Evolutionary conservation across 2,329 filamentous ascomycete genomes (phyloP).

Genomic region (Didymosphaeria variabile): DNA sequence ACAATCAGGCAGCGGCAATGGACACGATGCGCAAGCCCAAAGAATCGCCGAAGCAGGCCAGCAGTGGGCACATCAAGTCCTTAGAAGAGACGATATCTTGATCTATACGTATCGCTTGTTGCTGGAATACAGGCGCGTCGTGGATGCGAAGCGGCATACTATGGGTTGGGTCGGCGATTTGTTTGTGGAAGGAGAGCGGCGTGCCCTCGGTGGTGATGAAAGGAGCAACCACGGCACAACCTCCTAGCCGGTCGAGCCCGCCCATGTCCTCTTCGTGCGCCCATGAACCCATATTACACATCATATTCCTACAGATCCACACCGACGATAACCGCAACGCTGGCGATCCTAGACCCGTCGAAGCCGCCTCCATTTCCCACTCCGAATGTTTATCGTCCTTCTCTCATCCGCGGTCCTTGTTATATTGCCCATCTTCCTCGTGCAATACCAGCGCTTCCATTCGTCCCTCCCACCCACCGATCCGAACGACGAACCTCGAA

Average conservation of each 20-base stretch:
- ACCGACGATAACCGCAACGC: not conserved
- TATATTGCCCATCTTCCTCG: conserved; percentile 32
- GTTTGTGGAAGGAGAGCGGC: conserved; percentile 11
- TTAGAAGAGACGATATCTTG: conserved; percentile 77
- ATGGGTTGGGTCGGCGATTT: conserved; percentile 51
- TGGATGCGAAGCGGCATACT: conserved; percentile 52
- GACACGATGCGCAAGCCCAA: conserved; percentile 65
- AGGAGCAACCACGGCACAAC: not conserved
- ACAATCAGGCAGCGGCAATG: conserved; percentile 7
- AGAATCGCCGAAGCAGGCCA: conserved; percentile 72
- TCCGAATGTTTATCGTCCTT: conserved; percentile 26
- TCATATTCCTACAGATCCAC: not conserved
- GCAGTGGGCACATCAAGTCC: conserved; percentile 72
- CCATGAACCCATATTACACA: not conserved
- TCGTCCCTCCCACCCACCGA: not conserved
- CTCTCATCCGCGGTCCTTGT: conserved; percentile 30
- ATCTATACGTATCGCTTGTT: conserved; percentile 72
- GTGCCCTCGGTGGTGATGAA: not conserved
- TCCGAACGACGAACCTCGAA: not conserved
- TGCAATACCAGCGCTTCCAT: conserved; percentile 29
- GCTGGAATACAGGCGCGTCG: conserved; percentile 55
- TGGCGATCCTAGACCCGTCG: not conserved
- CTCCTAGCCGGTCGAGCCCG: not conserved
- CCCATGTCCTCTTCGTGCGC: not conserved
- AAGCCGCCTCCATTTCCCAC: not conserved